Evolutionary conservation across 805 yeast genomes (phyloP), one percentile per base, ranked within the genome.

Genomic region (Saturnispora halmiae): DNA sequence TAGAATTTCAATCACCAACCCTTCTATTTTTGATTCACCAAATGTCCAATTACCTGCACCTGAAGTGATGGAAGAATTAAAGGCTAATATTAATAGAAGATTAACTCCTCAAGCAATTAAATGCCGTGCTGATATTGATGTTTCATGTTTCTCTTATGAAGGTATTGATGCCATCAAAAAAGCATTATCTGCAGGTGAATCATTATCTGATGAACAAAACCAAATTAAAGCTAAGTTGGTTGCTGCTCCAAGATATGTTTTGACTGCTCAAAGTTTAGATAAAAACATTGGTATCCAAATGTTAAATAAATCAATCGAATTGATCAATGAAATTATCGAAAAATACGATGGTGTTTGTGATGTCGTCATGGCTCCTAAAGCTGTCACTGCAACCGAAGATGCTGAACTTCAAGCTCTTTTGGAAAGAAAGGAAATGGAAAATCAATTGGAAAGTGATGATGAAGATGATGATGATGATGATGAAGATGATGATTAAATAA

Each of bases 111-210:
- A 88, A 68, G 95, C 97, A 30, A 87, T 87, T 53, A 92, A 90
- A 69, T 82, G 94, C 58, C 82, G 98, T 66, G 95, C 98, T n/a
- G 97, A 92, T 62, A 82, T 92, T 36, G 97, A 90, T 65, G 96
- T 92, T 33, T 86, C 96, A 11, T 92, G 98, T 63, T 92, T 90
- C 68, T 73, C 88, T 46, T 92, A 92, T 64, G 97, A 92, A 64
- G 98, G 98, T 62, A 86, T 92, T 51, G 95, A 88, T 60, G 98
- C 98, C 50, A 88, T 92, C 59, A 90, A 88, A 65, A 72, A 71
- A 43, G 95, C 98, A 19, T 74, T 92, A 50, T 69, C 73, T 49
- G 82, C 88, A 19, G 97, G 95, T 41, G 97, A 90, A 68, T 75
- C 69, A 7, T 65, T 82, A 38, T 75, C 90, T 50, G 82, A 87